Base-by-base conservation (phyloP, 805 yeast genomes). In the Cyberlindnera suaveolens region DNA sequence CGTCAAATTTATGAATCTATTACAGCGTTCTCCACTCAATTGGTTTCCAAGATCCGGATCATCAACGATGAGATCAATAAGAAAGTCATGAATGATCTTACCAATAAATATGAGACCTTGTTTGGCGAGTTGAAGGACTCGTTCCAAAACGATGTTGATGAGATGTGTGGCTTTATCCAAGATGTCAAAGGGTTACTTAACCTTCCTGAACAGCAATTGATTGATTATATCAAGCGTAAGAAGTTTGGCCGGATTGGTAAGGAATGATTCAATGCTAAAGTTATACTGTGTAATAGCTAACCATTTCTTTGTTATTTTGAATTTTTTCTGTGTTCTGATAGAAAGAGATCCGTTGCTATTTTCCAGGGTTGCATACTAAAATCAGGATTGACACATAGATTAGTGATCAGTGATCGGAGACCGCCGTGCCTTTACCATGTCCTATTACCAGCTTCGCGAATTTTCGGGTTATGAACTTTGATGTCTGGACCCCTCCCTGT, bases 61-160 rank as follows among this genome's bases (percentile, higher is more conserved):
- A 63, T 68, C 37, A 68, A 67, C 41, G 53, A 58, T 6, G 71
- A 66, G 43, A 48, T 68, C 44, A 67, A 65, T 42, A 54, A 58
- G 34, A 65, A 58, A 40, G 54, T 67, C 3, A 51, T 63, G 45
- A 47, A 42, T 16, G 68, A 67, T 31, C 43, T 68, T 38, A 58
- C 70, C 0, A 48, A 46, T 9, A 66, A 66, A 42, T 68, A 68
- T 43, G 63, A 64, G 36, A 44, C 36, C 0, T 32, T 66, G 31
- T 61, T 68, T 40, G 51, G 51, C 11, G 62, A 63, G 4, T 46
- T 68, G 31, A 65, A 62, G 45, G 43, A 30, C 2, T 62, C 57
- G 23, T 68, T 67, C 43, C 60, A 62, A 30, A 54, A 48, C 32
- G 72, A 68, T 44, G 63, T 67, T n/a, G 59, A 61, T 35, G 63